Percentiles rank a stretch among this genome's conserved stretches.
phyloP scores from a whole-genome alignment of 805 yeast genomes.

The Candida lessepsii region DNA sequence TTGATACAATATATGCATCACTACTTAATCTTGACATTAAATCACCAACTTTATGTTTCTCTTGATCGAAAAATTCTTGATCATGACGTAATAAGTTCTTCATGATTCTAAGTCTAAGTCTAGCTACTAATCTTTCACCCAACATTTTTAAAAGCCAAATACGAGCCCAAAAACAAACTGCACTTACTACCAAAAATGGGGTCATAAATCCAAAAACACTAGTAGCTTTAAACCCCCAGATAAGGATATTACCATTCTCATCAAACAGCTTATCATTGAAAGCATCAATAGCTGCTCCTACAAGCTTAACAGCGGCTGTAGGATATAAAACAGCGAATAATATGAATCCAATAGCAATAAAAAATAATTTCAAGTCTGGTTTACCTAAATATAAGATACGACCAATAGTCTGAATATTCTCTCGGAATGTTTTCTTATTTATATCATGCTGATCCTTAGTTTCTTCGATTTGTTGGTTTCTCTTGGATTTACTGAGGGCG shows the following conservation, averaged over 20 bases:
- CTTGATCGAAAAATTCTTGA: conserved; percentile 40
- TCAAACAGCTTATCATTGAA: conserved; percentile 34
- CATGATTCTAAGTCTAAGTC: conserved; percentile 42
- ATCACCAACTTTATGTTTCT: conserved; percentile 47
- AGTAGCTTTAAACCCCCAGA: conserved; percentile 45
- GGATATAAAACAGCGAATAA: conserved; percentile 45
- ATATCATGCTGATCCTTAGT: conserved; percentile 31
- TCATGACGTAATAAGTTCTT: conserved; percentile 43
- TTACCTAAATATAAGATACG: conserved; percentile 39
- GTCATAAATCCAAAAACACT: conserved; percentile 42
- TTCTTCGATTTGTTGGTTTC: conserved; percentile 30
- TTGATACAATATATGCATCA: conserved; percentile 46
- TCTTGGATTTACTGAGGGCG: conserved; percentile 24
- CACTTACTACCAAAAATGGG: conserved; percentile 43
- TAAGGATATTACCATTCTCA: conserved; percentile 38
- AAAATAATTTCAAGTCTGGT: conserved; percentile 37
- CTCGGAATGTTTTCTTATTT: conserved; percentile 27
- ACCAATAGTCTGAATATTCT: conserved; percentile 36
- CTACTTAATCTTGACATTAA: conserved; percentile 43
- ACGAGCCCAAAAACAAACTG: conserved; percentile 47
- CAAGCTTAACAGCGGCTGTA: conserved; percentile 42
- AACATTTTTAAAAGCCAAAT: conserved; percentile 41
- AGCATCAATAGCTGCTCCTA: conserved; percentile 44
- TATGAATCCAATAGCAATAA: conserved; percentile 41
- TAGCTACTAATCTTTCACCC: conserved; percentile 45